phyloP scores from a whole-genome alignment of 2,329 filamentous ascomycete genomes.

The Penicillium sp. region DNA sequence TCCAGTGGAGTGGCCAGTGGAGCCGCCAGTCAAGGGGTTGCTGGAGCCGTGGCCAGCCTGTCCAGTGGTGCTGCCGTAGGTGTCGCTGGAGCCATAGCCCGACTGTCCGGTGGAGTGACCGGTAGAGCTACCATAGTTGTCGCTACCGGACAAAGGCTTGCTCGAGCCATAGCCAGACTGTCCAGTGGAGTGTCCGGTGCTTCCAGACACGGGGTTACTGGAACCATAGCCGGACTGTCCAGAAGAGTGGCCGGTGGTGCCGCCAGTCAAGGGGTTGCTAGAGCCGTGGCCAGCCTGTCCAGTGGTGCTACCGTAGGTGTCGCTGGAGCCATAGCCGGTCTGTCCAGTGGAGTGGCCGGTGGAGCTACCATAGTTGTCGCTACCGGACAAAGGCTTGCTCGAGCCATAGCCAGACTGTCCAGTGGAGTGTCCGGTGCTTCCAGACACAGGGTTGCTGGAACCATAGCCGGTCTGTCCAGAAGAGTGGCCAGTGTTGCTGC shows the following conservation, averaged over 20 bases:
- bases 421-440: background rate
- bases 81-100: constrained; percentile 2
- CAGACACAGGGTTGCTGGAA: too few relatives aligned
- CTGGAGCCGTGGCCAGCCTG: background rate
- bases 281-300: background rate
- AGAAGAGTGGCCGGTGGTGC: background rate
- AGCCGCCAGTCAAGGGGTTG: background rate
- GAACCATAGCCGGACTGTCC: background rate
- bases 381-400: too few relatives aligned
- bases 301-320: background rate
- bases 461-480: background rate
- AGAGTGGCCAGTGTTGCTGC: background rate
- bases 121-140: background rate
- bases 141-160: too few relatives aligned
- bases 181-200: background rate
- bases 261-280: background rate
- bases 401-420: background rate
- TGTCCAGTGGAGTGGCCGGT: background rate
- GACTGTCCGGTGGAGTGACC: background rate
- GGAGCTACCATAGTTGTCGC: background rate
- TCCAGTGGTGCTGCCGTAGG: background rate
- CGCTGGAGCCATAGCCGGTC: background rate
- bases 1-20: background rate
- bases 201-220: background rate
- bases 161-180: background rate